Percentiles rank a stretch among this genome's conserved stretches.
phyloP scores from a whole-genome alignment of 1,284 basidiomycete species.

The Uromyces viciae-fabae region DNA sequence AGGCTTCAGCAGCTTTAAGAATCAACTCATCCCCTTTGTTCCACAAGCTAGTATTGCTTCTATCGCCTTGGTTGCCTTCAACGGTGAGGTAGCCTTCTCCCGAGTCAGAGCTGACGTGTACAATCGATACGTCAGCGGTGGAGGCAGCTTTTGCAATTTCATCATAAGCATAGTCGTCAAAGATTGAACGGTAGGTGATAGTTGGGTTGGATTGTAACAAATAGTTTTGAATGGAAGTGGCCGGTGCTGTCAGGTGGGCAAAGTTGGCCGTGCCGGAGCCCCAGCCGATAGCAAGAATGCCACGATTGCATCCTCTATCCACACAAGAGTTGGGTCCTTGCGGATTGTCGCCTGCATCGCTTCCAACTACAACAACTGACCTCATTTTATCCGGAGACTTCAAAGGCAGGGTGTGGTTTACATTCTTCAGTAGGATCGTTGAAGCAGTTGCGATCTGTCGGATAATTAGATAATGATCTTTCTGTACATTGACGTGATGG shows the following conservation, averaged over 20 bases:
- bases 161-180: slow-evolving; percentile 18
- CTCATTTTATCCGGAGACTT: slow-evolving; percentile 39
- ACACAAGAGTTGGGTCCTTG: slow-evolving; percentile 18
- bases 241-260: slow-evolving; percentile 33
- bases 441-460: slow-evolving; percentile 49
- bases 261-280: slow-evolving; percentile 39
- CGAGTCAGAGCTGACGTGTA: slow-evolving; percentile 38
- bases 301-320: slow-evolving; percentile 37
- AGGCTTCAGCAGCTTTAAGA: slow-evolving; percentile 23
- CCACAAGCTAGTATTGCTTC: slow-evolving; percentile 39
- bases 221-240: slow-evolving; percentile 27
- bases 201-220: background rate
- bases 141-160: slow-evolving; percentile 18
- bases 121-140: slow-evolving; percentile 31
- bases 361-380: slow-evolving; percentile 34
- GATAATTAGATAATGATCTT: slow-evolving; percentile 49
- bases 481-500: slow-evolving; percentile 48
- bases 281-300: slow-evolving; percentile 40
- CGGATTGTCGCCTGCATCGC: slow-evolving; percentile 38
- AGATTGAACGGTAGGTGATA: slow-evolving; percentile 22
- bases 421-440: slow-evolving; percentile 51
- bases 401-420: slow-evolving; percentile 47
- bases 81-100: slow-evolving; percentile 45
- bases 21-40: slow-evolving; percentile 37
- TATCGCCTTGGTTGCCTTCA: slow-evolving; percentile 33